These are phyloP conservation scores for Neurospora sp. DNA, from an alignment of 495 filamentous ascomycete species.

Conservation along the genomic window DNA sequence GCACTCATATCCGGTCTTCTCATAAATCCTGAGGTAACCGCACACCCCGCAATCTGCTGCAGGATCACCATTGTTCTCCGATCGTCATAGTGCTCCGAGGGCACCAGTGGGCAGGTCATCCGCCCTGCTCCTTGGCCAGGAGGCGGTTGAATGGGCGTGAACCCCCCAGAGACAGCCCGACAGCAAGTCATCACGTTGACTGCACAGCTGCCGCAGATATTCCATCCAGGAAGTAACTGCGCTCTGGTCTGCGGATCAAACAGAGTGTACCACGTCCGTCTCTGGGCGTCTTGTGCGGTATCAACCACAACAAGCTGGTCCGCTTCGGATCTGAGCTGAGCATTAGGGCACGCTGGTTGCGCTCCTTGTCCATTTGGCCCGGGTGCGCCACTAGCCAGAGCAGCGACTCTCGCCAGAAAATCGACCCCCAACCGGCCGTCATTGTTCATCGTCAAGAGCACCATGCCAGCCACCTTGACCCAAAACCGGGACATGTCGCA, in stretches of 20 bases:
- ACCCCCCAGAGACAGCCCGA: background rate
- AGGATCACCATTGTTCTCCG: background rate
- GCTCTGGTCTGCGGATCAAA: background rate
- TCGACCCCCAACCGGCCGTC: background rate
- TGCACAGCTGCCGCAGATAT: constrained; percentile 3
- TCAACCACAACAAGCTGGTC: background rate
- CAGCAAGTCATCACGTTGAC: constrained; percentile 4
- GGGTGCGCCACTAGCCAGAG: background rate
- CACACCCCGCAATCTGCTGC: constrained; percentile 2
- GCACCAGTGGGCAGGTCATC: constrained; percentile 2
- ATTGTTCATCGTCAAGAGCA: constrained; percentile 9
- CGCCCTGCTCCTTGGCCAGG: background rate
- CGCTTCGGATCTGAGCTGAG: background rate
- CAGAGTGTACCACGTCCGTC: constrained; percentile 5
- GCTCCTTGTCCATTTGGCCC: background rate
- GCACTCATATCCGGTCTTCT: background rate
- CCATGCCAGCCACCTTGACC: constrained; percentile 3
- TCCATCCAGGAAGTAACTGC: constrained; percentile 3
- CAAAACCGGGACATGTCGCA: constrained; percentile 10
- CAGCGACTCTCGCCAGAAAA: constrained; percentile 3
- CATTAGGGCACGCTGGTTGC: background rate
- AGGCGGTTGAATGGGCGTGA: background rate
- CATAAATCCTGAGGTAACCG: background rate
- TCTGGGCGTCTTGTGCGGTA: background rate
- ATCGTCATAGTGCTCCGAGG: constrained; percentile 7